Percentiles rank a stretch among this genome's conserved stretches.
phyloP scores from a whole-genome alignment of 139 green algal species.

The Haematococcus lacustris region DNA sequence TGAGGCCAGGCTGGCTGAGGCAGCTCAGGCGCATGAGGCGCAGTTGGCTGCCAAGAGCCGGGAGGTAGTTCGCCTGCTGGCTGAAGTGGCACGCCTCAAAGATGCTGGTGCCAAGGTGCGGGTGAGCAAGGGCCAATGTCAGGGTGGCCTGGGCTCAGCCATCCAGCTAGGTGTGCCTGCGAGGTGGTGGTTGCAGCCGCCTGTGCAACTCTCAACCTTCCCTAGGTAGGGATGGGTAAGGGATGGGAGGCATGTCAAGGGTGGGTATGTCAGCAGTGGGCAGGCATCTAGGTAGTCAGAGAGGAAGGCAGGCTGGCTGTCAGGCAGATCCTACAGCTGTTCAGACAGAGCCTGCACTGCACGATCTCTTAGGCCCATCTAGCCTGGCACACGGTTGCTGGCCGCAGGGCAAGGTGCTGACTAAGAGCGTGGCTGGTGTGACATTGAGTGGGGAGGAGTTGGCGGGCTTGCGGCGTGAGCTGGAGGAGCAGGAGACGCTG shows the following conservation, averaged over 20 bases:
- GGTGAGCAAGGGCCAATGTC: background rate
- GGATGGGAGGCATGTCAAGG: too few species aligned
- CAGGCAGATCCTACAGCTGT: background rate
- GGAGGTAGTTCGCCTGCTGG: background rate
- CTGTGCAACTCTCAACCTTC: too few species aligned
- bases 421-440: background rate
- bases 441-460: constrained; percentile 34
- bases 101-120: background rate
- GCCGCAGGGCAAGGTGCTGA: background rate
- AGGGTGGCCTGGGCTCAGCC: background rate
- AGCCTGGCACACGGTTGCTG: too few species aligned
- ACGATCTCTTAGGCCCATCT: background rate
- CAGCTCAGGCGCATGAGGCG: background rate
- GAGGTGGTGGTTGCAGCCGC: background rate
- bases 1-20: too few species aligned
- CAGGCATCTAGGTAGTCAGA: background rate
- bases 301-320: background rate
- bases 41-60: background rate
- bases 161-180: background rate
- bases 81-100: background rate
- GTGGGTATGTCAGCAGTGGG: background rate
- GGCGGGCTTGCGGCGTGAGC: constrained; percentile 31
- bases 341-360: background rate
- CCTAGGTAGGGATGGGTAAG: too few species aligned
- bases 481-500: constrained; percentile 46